Percentiles rank a stretch among this genome's conserved stretches.
These are phyloP conservation scores for Pelargonium fulgidum DNA, from an alignment of 441 rosid genomes.

Conservation along the genomic window DNA sequence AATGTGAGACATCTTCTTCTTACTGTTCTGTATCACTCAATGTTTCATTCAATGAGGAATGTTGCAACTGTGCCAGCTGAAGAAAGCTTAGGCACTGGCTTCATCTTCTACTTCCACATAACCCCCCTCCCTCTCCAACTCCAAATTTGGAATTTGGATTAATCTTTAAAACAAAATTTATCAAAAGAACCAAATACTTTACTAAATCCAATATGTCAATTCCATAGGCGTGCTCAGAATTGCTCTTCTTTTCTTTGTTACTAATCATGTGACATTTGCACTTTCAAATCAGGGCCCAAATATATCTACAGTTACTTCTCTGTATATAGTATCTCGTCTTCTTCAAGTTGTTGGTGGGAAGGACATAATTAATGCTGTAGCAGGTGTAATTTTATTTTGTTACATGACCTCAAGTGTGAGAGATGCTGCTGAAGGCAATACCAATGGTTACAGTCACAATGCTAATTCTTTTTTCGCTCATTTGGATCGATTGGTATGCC, in stretches of 20 bases:
- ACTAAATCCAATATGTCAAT: background rate
- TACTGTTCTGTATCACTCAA: conserved; percentile 1
- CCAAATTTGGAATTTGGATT: background rate
- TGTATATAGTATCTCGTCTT: conserved; percentile 48
- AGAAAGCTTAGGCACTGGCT: background rate
- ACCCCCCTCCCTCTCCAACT: background rate
- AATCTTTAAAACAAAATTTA: background rate
- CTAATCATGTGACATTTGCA: background rate
- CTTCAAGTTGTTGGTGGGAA: conserved; percentile 60
- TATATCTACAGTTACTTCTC: conserved; percentile 45
- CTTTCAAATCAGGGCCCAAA: conserved; percentile 39
- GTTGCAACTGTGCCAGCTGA: background rate
- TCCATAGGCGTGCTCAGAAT: background rate
- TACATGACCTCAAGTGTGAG: conserved; percentile 23
- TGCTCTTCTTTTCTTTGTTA: background rate
- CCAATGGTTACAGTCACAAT: conserved; percentile 13
- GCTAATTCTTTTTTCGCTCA: conserved; percentile 26
- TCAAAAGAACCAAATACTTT: background rate
- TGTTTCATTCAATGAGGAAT: conserved; percentile 2
- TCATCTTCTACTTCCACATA: background rate
- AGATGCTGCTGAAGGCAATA: conserved; percentile 26
- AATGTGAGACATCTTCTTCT: conserved; percentile 37
- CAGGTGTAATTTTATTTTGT: conserved; percentile 39
- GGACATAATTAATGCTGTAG: conserved; percentile 36
- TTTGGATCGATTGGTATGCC: conserved; percentile 24